Evolutionary conservation across 1,139 yeast genomes (phyloP).

Genomic region (Blastobotrys ciferrii): DNA sequence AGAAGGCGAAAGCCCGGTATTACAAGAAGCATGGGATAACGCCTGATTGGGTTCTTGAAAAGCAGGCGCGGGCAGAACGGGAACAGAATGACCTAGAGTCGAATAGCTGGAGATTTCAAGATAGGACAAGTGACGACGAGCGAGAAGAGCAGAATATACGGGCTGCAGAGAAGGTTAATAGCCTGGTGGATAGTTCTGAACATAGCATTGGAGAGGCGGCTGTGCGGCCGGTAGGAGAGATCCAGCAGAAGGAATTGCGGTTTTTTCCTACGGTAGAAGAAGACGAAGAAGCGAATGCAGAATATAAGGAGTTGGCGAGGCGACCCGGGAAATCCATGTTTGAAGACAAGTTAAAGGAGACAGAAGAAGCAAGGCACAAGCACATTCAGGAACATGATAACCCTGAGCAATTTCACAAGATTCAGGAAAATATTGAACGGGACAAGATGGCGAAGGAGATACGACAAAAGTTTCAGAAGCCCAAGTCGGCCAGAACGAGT

Average conservation of each 20-base stretch:
- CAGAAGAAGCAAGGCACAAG: constrained; percentile 4
- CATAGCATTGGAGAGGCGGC: constrained; percentile 15
- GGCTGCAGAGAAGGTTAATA: constrained; percentile 7
- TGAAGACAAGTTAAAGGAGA: constrained; percentile 3
- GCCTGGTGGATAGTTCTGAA: constrained; percentile 1
- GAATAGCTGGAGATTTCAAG: constrained; percentile 17
- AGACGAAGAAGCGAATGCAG: constrained; percentile 10
- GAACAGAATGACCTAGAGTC: constrained; percentile 13
- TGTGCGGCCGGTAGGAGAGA: constrained; percentile 2
- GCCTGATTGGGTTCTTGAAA: constrained; percentile 8
- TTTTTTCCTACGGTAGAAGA: constrained; percentile 11
- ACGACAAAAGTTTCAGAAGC: constrained; percentile 25
- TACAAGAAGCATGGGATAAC: constrained; percentile 28
- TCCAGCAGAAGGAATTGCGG: background rate
- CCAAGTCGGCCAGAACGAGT: constrained; percentile 2
- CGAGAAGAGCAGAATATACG: constrained; percentile 1
- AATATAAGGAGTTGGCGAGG: constrained; percentile 6
- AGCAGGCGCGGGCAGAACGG: constrained; percentile 11
- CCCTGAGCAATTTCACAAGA: constrained; percentile 22
- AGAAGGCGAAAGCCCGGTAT: constrained; percentile 27
- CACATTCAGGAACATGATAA: constrained; percentile 17
- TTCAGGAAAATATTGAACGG: constrained; percentile 25
- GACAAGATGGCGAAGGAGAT: constrained; percentile 25
- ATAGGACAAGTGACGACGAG: constrained; percentile 8
- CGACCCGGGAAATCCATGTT: background rate